These are phyloP conservation scores for Backusella mclennaniae DNA, from an alignment of 192 early-diverging fungal species.

Conservation along the genomic window DNA sequence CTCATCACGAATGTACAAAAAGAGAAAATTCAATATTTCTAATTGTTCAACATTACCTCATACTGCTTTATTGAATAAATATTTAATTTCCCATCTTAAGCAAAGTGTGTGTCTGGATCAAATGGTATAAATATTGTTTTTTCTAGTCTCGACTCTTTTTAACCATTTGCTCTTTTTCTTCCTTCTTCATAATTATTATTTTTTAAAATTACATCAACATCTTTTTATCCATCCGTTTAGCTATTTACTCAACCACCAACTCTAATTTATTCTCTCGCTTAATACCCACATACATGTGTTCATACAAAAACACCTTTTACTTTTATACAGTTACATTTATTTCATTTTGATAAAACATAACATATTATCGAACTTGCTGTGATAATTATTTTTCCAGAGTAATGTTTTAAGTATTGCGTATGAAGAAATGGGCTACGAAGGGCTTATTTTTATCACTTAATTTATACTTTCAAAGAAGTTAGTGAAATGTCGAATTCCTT, in stretches of 20 bases:
- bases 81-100: background rate
- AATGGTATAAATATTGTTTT: background rate
- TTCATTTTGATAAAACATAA: background rate
- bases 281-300: background rate
- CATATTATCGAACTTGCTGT: background rate
- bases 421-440: background rate
- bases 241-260: background rate
- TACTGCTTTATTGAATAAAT: conserved; percentile 3
- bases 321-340: background rate
- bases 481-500: background rate
- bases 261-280: background rate
- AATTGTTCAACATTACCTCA: background rate
- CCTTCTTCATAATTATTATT: background rate
- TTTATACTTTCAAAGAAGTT: background rate
- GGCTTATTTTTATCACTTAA: background rate
- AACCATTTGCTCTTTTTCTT: background rate
- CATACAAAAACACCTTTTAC: background rate
- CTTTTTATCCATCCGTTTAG: background rate
- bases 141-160: background rate
- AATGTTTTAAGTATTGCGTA: background rate
- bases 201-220: background rate
- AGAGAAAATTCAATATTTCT: background rate
- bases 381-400: background rate
- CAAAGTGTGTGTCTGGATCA: background rate
- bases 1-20: background rate